Evolutionary conservation across 2,329 filamentous ascomycete species (phyloP), one percentile per base, ranked within the genome.

Genomic region (Cladophialophora psammophila): DNA sequence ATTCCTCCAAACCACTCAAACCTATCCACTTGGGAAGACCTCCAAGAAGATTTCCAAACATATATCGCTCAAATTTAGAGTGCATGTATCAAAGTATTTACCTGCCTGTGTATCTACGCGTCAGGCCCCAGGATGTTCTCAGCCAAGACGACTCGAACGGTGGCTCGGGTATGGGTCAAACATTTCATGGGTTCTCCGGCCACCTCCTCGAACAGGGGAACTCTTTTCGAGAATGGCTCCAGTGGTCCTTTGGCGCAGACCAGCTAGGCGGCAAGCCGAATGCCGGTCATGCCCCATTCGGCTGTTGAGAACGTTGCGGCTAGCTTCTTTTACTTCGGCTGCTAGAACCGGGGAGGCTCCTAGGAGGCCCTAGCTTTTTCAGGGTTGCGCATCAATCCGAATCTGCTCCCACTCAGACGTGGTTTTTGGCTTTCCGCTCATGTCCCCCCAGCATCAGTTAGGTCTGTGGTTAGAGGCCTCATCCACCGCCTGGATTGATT

Each of bases 251-350:
- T 50, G 45, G 45, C 45, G 45, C 45, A 50, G 26, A 26, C 20
- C 45, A 50, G 20, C 45, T 61, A 61, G 59, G 59, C 59, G 59
- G 59, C 59, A 31, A 53, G 58, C 57, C 67, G 55, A 50, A 57
- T 65, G 64, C 53, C 67, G 50, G 57, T 67, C 57, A 66, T 66
- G 65, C 60, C 68, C 53, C 57, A 70, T 70, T 70, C 63, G 68
- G 68, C 61, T 66, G 64, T 48, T 58, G 45, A 63, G 40, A 59
- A 68, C 63, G 68, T 70, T 70, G 68, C 64, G 63, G 65, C 68
- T 70, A 68, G 68, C 68, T 65, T 62, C 68, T 64, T 66, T 68
- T 57, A 70, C 68, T 67, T 70, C 68, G 68, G 68, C 66, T 68
- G 60, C 59, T 59, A 68, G 65, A 70, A 70, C 68, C 68, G 68